Conservation (phyloP, 768 basidiomycete species). For the Psilocybe tampanensis region DNA sequence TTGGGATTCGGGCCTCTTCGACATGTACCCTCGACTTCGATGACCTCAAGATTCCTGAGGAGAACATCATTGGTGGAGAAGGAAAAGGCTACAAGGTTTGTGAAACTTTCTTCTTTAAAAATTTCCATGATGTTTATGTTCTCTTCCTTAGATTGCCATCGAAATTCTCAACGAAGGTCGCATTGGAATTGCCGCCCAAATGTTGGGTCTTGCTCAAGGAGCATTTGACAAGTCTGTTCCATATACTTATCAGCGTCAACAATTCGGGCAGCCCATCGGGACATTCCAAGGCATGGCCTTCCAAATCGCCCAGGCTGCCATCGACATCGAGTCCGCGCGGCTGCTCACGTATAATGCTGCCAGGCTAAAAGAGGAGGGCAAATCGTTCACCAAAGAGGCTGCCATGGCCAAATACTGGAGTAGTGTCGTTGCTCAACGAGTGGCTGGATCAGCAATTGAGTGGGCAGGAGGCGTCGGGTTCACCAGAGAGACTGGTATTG, state of each 20-base stretch:
- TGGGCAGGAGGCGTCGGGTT: conserved; percentile 95
- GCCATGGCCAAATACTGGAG: conserved; percentile 98
- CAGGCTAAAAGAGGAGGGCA: conserved; percentile 89
- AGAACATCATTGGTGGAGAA: conserved; percentile 90
- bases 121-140: background rate
- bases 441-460: conserved; percentile 89
- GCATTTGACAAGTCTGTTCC: conserved; percentile 96
- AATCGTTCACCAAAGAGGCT: conserved; percentile 86
- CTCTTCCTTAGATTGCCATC: conserved; percentile 72
- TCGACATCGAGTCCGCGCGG: conserved; percentile 88
- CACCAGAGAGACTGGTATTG: conserved; percentile 92
- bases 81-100: conserved; percentile 89
- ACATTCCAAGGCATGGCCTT: conserved; percentile 96
- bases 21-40: conserved; percentile 96
- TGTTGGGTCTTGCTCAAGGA: conserved; percentile 97
- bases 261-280: conserved; percentile 93
- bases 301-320: conserved; percentile 89
- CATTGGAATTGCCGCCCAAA: conserved; percentile 97
- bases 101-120: background rate
- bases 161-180: conserved; percentile 97
- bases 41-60: conserved; percentile 79
- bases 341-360: conserved; percentile 97
- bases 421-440: conserved; percentile 86
- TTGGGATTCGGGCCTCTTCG: conserved; percentile 94
- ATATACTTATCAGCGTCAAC: conserved; percentile 91